Evolutionary conservation across 345 rosid species (phyloP).

Genomic region (Syzygium jambos): DNA sequence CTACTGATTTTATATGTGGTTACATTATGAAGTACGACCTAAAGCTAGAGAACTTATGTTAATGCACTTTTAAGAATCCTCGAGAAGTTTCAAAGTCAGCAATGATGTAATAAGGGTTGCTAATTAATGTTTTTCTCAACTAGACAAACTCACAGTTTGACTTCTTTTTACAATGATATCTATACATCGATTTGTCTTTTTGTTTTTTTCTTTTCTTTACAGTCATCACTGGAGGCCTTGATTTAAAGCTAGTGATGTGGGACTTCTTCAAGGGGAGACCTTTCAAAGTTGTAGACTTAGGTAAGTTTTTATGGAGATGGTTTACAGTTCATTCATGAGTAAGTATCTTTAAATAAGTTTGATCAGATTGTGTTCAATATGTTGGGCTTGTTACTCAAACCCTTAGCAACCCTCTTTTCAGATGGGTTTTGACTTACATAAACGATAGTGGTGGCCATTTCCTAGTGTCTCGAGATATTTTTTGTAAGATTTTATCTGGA

Average conservation of each 20-base stretch:
- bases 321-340: neutral
- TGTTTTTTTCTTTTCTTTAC: neutral
- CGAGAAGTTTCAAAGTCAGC: neutral
- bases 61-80: neutral
- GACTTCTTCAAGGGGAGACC: constrained; percentile 85
- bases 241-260: constrained; percentile 85
- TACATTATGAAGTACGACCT: neutral
- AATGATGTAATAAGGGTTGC: neutral
- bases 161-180: neutral
- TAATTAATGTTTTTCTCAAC: neutral
- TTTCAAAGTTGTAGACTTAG: constrained; percentile 59
- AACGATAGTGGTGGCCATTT: neutral
- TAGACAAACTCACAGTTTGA: neutral
- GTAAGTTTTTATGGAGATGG: constrained; percentile 18
- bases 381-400: neutral
- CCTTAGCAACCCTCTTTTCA: neutral
- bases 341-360: neutral
- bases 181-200: neutral
- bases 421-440: neutral
- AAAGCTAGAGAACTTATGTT: neutral
- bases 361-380: neutral
- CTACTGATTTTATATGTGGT: neutral
- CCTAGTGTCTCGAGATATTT: neutral
- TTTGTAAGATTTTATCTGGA: neutral
- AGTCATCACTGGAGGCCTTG: constrained; percentile 88